Evolutionary conservation across 176 grass and related monocot genomes (phyloP).

Genomic region (Hyparrhenia diplandra): DNA sequence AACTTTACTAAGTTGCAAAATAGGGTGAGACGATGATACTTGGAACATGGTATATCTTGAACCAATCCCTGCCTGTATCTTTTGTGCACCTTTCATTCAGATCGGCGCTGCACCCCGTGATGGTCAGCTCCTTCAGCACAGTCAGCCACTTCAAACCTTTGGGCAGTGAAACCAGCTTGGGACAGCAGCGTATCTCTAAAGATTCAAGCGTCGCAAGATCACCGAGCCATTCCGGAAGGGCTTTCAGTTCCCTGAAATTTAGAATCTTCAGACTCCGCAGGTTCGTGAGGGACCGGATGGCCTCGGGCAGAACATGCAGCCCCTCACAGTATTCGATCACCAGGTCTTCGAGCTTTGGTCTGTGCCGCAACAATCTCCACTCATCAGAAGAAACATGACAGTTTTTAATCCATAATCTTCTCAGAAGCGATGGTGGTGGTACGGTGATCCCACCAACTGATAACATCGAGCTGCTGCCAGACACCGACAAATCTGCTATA

Average conservation of each 20-base stretch:
- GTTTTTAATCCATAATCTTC: constrained; percentile 47
- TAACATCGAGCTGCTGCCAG: constrained; percentile 32
- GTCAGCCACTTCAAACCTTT: constrained; percentile 29
- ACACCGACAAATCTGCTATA: constrained; percentile 39
- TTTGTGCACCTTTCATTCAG: constrained; percentile 32
- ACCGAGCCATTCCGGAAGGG: constrained; percentile 50
- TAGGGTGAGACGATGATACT: constrained; percentile 16
- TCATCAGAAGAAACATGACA: constrained; percentile 19
- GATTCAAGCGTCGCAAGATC: constrained; percentile 23
- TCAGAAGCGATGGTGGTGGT: constrained; percentile 28
- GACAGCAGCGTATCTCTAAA: constrained; percentile 42
- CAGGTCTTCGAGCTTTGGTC: constrained; percentile 44
- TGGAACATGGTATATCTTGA: constrained; percentile 40
- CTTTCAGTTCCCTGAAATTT: constrained; percentile 34
- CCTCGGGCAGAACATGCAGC: constrained; percentile 35
- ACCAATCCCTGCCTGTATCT: constrained; percentile 43
- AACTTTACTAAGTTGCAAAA: no score
- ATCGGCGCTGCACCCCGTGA: constrained; percentile 25
- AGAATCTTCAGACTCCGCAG: constrained; percentile 40
- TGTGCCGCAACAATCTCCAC: constrained; percentile 25
- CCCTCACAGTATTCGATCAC: constrained; percentile 34
- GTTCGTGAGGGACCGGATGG: constrained; percentile 18
- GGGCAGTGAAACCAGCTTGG: constrained; percentile 25
- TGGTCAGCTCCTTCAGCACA: constrained; percentile 38
- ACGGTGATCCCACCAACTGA: background rate